phyloP scores from a whole-genome alignment of 163 green algal genomes.

The Chlorella variabilis region DNA sequence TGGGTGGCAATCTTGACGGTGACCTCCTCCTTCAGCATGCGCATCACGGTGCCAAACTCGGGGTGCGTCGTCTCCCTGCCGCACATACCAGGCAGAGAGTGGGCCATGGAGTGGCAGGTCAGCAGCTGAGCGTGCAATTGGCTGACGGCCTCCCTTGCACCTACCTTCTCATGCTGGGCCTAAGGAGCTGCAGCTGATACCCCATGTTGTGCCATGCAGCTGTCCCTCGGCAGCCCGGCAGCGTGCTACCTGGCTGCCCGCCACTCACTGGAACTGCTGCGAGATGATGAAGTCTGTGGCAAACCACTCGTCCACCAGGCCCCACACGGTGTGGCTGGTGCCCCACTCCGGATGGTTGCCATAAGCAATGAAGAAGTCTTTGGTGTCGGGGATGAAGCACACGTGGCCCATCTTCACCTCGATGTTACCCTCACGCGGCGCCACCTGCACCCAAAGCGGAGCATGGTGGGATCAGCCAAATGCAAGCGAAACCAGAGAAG shows the following conservation, averaged over 20 bases:
- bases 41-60: conserved; percentile 50
- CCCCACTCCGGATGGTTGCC: conserved; percentile 51
- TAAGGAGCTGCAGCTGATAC: no score
- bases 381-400: conserved; percentile 43
- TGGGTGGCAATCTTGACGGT: conserved; percentile 30
- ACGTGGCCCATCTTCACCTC: conserved; percentile 45
- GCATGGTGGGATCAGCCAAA: no score
- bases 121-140: no score
- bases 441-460: no score
- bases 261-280: conserved; percentile 40
- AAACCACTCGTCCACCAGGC: conserved; percentile 48
- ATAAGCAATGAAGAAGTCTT: conserved; percentile 55
- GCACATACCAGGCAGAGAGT: not conserved
- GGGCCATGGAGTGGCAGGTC: not conserved
- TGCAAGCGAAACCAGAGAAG: no score
- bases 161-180: no score
- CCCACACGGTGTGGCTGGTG: conserved; percentile 44
- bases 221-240: no score
- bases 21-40: conserved; percentile 47
- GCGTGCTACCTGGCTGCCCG: no score
- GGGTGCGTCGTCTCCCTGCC: conserved; percentile 36
- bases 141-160: no score
- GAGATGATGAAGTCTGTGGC: conserved; percentile 48
- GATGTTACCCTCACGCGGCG: conserved; percentile 8
- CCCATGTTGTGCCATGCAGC: no score